Base-by-base conservation (phyloP, 192 early-diverging fungal genomes). In the Umbelopsis vinacea region DNA sequence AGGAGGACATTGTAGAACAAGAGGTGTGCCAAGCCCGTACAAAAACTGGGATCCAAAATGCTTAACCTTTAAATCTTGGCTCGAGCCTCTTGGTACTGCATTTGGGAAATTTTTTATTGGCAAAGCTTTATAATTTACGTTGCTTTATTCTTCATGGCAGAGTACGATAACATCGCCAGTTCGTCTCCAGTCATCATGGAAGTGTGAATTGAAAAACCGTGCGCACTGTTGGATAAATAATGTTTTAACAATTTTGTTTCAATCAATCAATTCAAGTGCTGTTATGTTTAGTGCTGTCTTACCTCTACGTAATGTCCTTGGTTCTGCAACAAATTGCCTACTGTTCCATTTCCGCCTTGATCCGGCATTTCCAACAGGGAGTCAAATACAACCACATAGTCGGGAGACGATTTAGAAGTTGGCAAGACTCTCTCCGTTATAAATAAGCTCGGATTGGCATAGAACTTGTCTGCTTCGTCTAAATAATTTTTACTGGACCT, bases 161-260 rank as follows among this genome's bases (percentile, higher is more conserved):
- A 88, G 89, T 0, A 97, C 88, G 21, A 98, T 76, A 21, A 97
- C 90, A 79, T 96, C 94, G 47, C 95, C 96, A 57, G 71, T 69
- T 48, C 94, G 84, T 69, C 94, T 81, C 0, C 80, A 73, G 76
- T 98, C 97, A 48, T 91, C 91, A 77, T 89, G 89, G 63, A 94
- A 94, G 75, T 97, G 94, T 12, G 89, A 89, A 75, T 98, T 98
- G 75, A 98, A 98, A 74, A 98, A 96, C 52, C 95, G 82, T 26
- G 85, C 76, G 55, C 90, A 89, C 86, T 96, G 55, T n/a, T 17
- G 40, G 14, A 14, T 11, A 6, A 22, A n/a, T 29, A 22, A 43
- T 26, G 24, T 63, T 15, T 23, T 19, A 52, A 29, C 3, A 24
- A 35, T 70, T n/a, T 6, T 22, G 12, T 0, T 19, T 15, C 4